Conservation (phyloP, 352 stramenopile genomes). For the Phytophthora pisi region DNA sequence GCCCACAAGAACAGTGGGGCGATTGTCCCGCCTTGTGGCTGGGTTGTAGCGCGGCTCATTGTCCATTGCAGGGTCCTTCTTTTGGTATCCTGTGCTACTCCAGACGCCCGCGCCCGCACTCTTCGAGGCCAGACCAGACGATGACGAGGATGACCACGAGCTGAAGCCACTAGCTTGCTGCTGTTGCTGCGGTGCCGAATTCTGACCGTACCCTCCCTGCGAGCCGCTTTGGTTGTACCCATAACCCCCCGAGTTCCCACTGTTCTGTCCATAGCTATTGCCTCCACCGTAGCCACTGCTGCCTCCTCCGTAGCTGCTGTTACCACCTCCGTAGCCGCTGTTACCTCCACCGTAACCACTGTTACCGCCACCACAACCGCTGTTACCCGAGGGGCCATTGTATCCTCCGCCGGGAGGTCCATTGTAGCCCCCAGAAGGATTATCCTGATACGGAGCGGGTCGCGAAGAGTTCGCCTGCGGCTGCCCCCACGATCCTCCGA, state of each 20-base stretch:
- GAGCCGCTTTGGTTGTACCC: slow-evolving; percentile 29
- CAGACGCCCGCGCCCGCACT: slow-evolving; percentile 59
- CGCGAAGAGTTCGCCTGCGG: slow-evolving; percentile 28
- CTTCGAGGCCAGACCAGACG: slow-evolving; percentile 46
- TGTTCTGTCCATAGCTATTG: slow-evolving; percentile 38
- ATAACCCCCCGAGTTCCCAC: slow-evolving; percentile 32
- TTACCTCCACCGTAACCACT: slow-evolving; percentile 18
- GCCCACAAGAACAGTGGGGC: slow-evolving; percentile 82
- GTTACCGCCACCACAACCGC: slow-evolving; percentile 26
- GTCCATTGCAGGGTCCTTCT: slow-evolving; percentile 49
- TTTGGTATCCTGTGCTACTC: slow-evolving; percentile 85
- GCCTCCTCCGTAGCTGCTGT: background rate
- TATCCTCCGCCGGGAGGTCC: slow-evolving; percentile 13
- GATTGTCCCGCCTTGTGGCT: slow-evolving; percentile 72
- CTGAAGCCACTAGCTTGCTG: slow-evolving; percentile 51
- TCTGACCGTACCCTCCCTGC: slow-evolving; percentile 28
- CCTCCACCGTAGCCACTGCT: slow-evolving; percentile 24
- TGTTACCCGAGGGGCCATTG: slow-evolving; percentile 20
- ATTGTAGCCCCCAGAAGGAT: slow-evolving; percentile 30
- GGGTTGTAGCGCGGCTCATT: slow-evolving; percentile 59
- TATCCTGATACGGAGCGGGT: slow-evolving; percentile 71
- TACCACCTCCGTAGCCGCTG: slow-evolving; percentile 1
- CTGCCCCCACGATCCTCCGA: slow-evolving; percentile 61
- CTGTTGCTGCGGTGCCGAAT: slow-evolving; percentile 24
- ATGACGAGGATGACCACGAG: slow-evolving; percentile 54